Evolutionary conservation across 2,329 filamentous ascomycete genomes (phyloP).

Genomic region (Amphichorda felina): DNA sequence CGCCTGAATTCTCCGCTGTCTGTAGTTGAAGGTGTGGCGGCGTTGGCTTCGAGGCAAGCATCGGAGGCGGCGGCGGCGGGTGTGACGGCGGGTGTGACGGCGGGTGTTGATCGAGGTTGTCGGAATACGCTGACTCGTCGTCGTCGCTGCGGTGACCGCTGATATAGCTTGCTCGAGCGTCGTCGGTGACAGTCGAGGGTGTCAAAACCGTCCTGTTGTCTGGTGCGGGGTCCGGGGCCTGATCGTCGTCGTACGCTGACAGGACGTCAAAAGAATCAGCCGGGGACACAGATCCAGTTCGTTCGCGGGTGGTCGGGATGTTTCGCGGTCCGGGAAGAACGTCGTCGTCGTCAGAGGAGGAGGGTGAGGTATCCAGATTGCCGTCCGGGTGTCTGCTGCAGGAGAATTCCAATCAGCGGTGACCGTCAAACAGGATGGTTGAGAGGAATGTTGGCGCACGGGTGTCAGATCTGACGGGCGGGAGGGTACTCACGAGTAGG

Average conservation of each 20-base stretch:
- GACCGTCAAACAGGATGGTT: background rate
- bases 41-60: conserved; percentile 35
- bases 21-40: conserved; percentile 41
- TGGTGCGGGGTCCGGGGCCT: conserved; percentile 16
- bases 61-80: conserved; percentile 33
- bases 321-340: conserved; percentile 17
- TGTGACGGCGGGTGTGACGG: too few species aligned
- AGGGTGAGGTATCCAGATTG: conserved; percentile 13
- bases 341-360: conserved; percentile 6
- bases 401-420: conserved; percentile 15
- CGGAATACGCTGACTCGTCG: conserved; percentile 20
- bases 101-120: conserved; percentile 24
- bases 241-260: conserved; percentile 31
- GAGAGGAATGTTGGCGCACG: background rate
- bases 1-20: conserved; percentile 21
- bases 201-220: conserved; percentile 9
- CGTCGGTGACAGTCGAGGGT: background rate
- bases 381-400: conserved; percentile 11
- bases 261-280: conserved; percentile 26
- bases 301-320: conserved; percentile 23
- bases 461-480: background rate
- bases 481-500: conserved; percentile 6
- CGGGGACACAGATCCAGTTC: conserved; percentile 16
- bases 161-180: background rate
- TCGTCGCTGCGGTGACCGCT: conserved; percentile 17